Conservation (phyloP, 2,329 filamentous ascomycete genomes). For the Lasiodiplodia gonubiensis region DNA sequence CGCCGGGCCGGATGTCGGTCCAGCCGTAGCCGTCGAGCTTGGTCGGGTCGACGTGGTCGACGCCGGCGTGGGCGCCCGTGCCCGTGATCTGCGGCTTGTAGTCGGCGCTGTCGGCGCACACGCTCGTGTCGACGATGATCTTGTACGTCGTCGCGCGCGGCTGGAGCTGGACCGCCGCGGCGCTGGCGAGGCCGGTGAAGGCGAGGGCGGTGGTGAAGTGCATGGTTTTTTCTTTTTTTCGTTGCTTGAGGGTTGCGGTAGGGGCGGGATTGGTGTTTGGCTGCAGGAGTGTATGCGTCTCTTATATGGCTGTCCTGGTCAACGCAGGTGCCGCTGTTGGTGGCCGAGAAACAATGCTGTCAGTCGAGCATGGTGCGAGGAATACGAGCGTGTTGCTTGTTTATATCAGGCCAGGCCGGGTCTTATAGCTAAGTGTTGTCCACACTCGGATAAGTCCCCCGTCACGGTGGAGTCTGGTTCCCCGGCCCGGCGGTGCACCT, state of each 20-base stretch:
- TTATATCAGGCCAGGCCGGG: background rate
- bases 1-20: background rate
- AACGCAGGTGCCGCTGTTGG: background rate
- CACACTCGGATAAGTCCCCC: background rate
- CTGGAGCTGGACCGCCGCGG: background rate
- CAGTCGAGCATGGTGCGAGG: background rate
- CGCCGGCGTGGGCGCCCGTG: background rate
- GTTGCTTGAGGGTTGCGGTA: background rate
- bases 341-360: constrained; percentile 1
- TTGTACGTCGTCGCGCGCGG: background rate
- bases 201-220: background rate
- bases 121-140: background rate
- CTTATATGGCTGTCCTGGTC: background rate
- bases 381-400: background rate
- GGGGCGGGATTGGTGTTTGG: background rate
- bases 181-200: constrained; percentile 2
- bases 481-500: background rate
- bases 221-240: background rate
- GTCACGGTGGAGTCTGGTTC: background rate
- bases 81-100: constrained; percentile 1
- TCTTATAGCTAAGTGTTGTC: constrained; percentile 8
- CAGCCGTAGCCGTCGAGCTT: constrained; percentile 4
- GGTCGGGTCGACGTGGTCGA: constrained; percentile 1
- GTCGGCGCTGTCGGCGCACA: background rate
- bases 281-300: background rate